Conservation (phyloP, 2,329 filamentous ascomycete species). For the Bipolaris oryzae region DNA sequence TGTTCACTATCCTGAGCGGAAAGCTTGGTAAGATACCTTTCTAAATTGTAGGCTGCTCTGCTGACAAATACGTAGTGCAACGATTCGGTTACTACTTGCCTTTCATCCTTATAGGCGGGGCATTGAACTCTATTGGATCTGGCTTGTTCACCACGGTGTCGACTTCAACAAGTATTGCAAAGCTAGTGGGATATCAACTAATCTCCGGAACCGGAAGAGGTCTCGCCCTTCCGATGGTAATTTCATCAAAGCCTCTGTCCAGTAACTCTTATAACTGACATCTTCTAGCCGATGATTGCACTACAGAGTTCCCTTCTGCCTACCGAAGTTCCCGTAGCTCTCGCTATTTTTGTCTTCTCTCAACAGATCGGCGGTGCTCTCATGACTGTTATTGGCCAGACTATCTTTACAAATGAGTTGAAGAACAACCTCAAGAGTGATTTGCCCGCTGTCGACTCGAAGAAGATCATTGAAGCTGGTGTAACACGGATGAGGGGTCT, state of each 20-base stretch:
- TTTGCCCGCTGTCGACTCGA: neutral
- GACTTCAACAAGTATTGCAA: neutral
- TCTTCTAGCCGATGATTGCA: slow-evolving; percentile 20
- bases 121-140: neutral
- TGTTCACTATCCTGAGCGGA: slow-evolving; percentile 54
- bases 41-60: neutral
- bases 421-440: neutral
- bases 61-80: slow-evolving; percentile 39
- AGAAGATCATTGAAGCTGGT: neutral
- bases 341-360: slow-evolving; percentile 31
- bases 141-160: neutral
- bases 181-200: slow-evolving; percentile 16
- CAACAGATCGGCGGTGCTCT: slow-evolving; percentile 37
- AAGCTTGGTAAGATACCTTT: slow-evolving; percentile 1
- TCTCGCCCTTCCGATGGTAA: neutral
- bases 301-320: slow-evolving; percentile 29
- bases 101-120: slow-evolving; percentile 38
- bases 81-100: slow-evolving; percentile 52
- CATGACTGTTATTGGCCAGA: slow-evolving; percentile 28
- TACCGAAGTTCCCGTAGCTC: slow-evolving; percentile 29
- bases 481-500: neutral
- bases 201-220: slow-evolving; percentile 39
- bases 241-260: neutral
- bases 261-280: neutral
- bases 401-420: slow-evolving; percentile 8